Percentiles rank a stretch among this genome's conserved stretches.
Evolutionary conservation across 352 stramenopile genomes (phyloP).

Genomic region (Phytophthora pseudosyringae): DNA sequence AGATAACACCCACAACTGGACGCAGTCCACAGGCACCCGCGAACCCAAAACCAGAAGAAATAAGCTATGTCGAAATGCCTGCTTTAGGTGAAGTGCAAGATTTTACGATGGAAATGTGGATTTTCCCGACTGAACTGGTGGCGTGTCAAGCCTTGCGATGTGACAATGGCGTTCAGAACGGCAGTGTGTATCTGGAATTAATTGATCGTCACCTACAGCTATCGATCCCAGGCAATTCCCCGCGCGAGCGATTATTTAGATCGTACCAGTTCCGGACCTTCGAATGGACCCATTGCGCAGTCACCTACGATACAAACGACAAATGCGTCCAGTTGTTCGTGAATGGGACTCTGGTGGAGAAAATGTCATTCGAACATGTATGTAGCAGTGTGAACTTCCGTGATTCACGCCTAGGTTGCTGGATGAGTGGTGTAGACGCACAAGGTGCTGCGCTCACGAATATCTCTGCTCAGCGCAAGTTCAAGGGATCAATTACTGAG

Average conservation of each 20-base stretch:
- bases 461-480: constrained; percentile 56
- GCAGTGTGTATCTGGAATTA: constrained; percentile 80
- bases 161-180: constrained; percentile 74
- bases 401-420: constrained; percentile 70
- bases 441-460: constrained; percentile 43
- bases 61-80: constrained; percentile 74
- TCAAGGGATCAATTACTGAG: constrained; percentile 78
- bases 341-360: constrained; percentile 53
- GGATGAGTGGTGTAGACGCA: constrained; percentile 59
- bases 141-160: constrained; percentile 74
- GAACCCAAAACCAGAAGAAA: constrained; percentile 52
- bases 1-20: constrained; percentile 16
- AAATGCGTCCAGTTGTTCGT: constrained; percentile 52
- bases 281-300: constrained; percentile 73
- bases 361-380: constrained; percentile 50
- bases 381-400: constrained; percentile 57
- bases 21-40: constrained; percentile 25
- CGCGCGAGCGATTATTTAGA: constrained; percentile 75
- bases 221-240: constrained; percentile 72
- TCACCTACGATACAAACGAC: constrained; percentile 51
- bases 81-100: constrained; percentile 63
- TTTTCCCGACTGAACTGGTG: constrained; percentile 67
- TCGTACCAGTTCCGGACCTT: constrained; percentile 57
- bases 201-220: constrained; percentile 72
- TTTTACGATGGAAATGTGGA: constrained; percentile 86